These are phyloP conservation scores for Cavenderia fasciculata DNA, from an alignment of 78 protist genomes.

Conservation along the genomic window DNA sequence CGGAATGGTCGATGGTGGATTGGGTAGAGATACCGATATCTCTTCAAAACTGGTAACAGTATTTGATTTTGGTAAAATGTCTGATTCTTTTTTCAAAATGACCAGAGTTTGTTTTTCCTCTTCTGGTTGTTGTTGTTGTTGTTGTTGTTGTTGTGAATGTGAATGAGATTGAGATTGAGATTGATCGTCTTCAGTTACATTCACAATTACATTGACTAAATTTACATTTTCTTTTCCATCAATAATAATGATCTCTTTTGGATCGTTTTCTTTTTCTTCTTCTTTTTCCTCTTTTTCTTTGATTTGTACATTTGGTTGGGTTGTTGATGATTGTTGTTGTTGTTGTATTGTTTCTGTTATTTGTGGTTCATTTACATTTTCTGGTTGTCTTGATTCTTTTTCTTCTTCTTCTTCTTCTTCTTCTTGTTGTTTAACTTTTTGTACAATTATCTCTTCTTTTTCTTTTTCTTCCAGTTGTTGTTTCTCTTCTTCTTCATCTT, in stretches of 20 bases:
- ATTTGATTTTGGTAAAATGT: background rate
- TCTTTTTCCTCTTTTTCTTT: background rate
- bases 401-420: no score
- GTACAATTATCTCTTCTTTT: background rate
- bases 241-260: background rate
- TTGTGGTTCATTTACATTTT: background rate
- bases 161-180: no score
- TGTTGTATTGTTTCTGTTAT: background rate
- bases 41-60: background rate
- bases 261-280: background rate
- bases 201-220: background rate
- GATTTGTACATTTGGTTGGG: background rate
- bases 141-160: background rate
- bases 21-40: slow-evolving; percentile 30
- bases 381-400: background rate
- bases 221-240: background rate
- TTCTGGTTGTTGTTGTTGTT: background rate
- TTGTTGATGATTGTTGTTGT: background rate
- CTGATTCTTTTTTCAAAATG: background rate
- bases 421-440: no score
- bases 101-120: background rate
- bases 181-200: no score
- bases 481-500: background rate
- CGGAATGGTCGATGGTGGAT: slow-evolving; percentile 45
- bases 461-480: background rate